Percentiles rank a stretch among this genome's conserved stretches.
phyloP scores from a whole-genome alignment of 2,329 filamentous ascomycete species.

The Ascochyta clinopodiicola region DNA sequence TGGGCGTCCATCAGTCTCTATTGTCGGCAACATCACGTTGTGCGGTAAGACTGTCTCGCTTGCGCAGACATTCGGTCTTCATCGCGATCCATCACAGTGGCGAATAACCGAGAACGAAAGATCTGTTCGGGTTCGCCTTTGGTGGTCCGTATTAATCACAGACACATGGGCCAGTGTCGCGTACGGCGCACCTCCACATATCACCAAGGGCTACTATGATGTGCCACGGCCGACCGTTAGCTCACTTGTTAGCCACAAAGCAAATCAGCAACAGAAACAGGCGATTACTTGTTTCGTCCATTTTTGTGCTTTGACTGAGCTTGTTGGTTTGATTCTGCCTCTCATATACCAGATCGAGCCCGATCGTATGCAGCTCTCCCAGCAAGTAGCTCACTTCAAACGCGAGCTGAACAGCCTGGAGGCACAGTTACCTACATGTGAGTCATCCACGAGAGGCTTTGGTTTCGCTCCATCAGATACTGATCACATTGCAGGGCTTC shows the following conservation, averaged over 20 bases:
- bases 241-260: conserved; percentile 46
- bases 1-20: conserved; percentile 50
- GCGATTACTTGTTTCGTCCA: conserved; percentile 61
- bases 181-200: conserved; percentile 62
- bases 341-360: conserved; percentile 48
- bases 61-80: conserved; percentile 62
- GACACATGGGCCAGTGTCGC: conserved; percentile 65
- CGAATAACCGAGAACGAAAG: conserved; percentile 60
- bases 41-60: conserved; percentile 61
- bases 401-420: conserved; percentile 45
- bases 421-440: conserved; percentile 40
- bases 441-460: not conserved
- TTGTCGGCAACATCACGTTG: conserved; percentile 59
- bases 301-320: conserved; percentile 57
- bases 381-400: conserved; percentile 42
- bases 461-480: not conserved
- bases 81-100: conserved; percentile 62
- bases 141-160: conserved; percentile 65
- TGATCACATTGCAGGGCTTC: conserved; percentile 25
- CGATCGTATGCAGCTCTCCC: conserved; percentile 35
- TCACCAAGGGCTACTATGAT: conserved; percentile 61
- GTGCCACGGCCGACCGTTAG: conserved; percentile 60
- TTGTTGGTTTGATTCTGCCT: conserved; percentile 50
- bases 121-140: conserved; percentile 58
- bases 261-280: conserved; percentile 49